phyloP scores from a whole-genome alignment of 495 filamentous ascomycete genomes.

The Cudoniella acicularis region DNA sequence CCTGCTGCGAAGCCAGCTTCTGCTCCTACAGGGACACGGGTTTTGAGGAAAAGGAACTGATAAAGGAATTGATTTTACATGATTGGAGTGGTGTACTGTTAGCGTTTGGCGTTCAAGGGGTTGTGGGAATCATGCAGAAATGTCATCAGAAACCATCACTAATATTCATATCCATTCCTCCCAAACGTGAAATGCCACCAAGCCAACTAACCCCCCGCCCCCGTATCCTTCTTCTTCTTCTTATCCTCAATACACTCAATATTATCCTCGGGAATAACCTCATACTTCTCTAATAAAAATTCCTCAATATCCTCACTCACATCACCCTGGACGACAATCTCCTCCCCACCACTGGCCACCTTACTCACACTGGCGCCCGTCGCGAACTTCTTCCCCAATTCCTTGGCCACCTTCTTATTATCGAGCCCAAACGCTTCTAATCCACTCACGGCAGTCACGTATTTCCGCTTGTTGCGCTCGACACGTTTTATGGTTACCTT shows the following conservation, averaged over 20 bases:
- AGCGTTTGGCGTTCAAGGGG: not conserved
- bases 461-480: constrained; percentile 96
- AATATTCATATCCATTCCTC: too few species aligned
- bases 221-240: constrained; percentile 76
- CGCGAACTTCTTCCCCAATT: constrained; percentile 89
- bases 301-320: constrained; percentile 92
- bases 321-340: constrained; percentile 98
- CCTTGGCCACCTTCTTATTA: constrained; percentile 88
- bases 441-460: constrained; percentile 84
- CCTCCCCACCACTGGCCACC: constrained; percentile 77
- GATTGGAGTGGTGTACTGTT: not conserved
- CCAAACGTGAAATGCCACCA: not conserved
- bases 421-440: constrained; percentile 88
- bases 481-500: constrained; percentile 93
- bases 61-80: not conserved
- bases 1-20: constrained; percentile 30
- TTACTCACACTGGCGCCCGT: constrained; percentile 93
- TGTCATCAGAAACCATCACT: not conserved
- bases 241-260: constrained; percentile 91
- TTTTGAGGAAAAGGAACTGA: constrained; percentile 47
- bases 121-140: not conserved
- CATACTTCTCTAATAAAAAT: constrained; percentile 80
- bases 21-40: constrained; percentile 34
- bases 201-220: constrained; percentile 21
- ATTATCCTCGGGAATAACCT: constrained; percentile 84